A percentile compares a stretch with the other conserved stretches of the same genome.
These are phyloP conservation scores for Podospora didyma DNA, from an alignment of 495 filamentous ascomycete genomes.

Conservation along the genomic window DNA sequence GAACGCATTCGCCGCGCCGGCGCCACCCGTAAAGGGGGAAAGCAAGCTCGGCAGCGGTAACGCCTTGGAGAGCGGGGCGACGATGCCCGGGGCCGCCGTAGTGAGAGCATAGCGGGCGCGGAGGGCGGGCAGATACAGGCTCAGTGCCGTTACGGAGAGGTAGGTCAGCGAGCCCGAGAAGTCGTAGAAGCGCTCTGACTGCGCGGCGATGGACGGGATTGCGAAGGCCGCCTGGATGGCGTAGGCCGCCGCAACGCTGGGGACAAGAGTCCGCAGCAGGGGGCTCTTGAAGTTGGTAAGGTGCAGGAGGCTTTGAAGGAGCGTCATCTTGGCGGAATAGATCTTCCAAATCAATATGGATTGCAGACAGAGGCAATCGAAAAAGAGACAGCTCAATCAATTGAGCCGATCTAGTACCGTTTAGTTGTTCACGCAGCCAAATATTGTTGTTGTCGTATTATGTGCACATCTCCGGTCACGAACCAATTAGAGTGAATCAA, in stretches of 20 bases:
- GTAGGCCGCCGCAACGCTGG: constrained; percentile 52
- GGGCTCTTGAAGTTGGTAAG: constrained; percentile 54
- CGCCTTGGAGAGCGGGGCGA: constrained; percentile 27
- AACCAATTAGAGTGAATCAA: too few relatives aligned
- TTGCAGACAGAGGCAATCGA: not conserved
- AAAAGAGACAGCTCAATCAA: not conserved
- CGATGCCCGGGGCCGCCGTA: not conserved
- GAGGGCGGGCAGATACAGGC: constrained; percentile 56
- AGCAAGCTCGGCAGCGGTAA: constrained; percentile 43
- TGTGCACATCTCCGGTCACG: too few relatives aligned
- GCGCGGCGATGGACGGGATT: constrained; percentile 52
- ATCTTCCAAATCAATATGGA: too few relatives aligned
- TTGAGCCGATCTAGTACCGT: too few relatives aligned
- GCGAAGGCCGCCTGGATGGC: constrained; percentile 53
- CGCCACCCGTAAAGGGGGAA: constrained; percentile 24
- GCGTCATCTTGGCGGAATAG: constrained; percentile 30
- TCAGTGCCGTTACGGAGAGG: constrained; percentile 51
- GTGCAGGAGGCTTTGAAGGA: constrained; percentile 49
- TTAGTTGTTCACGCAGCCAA: too few relatives aligned
- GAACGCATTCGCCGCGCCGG: constrained; percentile 30
- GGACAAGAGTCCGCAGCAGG: constrained; percentile 56
- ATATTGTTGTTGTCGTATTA: too few relatives aligned
- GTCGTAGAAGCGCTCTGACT: constrained; percentile 63
- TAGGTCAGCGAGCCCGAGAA: constrained; percentile 60
- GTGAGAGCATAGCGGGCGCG: constrained; percentile 42